Conservation (phyloP, 305 asterid genomes). For the Solanum hybrid region DNA sequence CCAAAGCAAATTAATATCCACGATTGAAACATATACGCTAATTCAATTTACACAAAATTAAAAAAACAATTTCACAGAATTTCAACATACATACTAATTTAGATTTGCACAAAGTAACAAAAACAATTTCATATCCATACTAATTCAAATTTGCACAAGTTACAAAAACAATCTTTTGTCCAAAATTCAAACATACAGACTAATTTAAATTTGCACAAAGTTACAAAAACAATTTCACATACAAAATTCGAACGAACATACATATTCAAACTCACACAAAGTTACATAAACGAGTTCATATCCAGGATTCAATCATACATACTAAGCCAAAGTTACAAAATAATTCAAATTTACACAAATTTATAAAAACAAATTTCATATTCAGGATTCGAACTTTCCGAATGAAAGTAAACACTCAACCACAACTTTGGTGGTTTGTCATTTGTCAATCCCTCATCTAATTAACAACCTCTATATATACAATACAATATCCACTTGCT, state of each 20-base stretch:
- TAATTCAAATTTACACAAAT: too few species aligned
- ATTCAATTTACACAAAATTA: neutral
- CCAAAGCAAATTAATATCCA: neutral
- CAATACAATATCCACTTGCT: neutral
- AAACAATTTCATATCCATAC: neutral
- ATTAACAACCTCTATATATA: neutral
- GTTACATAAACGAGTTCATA: too few species aligned
- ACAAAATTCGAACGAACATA: too few species aligned
- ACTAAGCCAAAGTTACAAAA: too few species aligned
- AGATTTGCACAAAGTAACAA: neutral
- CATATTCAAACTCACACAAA: neutral
- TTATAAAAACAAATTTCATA: too few species aligned
- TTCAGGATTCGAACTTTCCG: accelerated
- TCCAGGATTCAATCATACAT: too few species aligned
- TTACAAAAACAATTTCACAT: too few species aligned
- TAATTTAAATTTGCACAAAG: neutral
- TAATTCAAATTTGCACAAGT: too few species aligned
- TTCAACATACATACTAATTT: neutral
- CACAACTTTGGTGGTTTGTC: neutral
- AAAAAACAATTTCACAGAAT: neutral
- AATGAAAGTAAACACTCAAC: accelerated
- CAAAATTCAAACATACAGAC: too few species aligned
- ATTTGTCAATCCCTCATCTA: neutral
- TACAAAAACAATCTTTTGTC: neutral
- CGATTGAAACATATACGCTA: neutral